phyloP scores from a whole-genome alignment of 495 filamentous ascomycete genomes.

The Annulohypoxylon stygium region DNA sequence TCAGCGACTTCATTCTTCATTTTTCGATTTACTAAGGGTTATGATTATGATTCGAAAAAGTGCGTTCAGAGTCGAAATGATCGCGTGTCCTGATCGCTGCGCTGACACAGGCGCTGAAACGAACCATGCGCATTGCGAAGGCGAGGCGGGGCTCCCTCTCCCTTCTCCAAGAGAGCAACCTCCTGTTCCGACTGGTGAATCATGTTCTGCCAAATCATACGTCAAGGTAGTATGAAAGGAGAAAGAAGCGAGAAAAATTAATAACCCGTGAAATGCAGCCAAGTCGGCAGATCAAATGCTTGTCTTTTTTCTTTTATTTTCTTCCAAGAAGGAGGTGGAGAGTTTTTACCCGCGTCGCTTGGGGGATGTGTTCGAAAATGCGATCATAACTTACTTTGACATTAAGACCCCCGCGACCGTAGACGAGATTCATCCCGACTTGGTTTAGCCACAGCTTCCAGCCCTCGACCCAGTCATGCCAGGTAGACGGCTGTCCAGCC shows the following conservation, averaged over 20 bases:
- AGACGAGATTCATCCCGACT: slow-evolving; percentile 70
- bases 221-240: slow-evolving; percentile 13
- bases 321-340: slow-evolving; percentile 3
- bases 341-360: slow-evolving; percentile 16
- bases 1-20: slow-evolving; percentile 20
- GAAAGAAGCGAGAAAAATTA: background rate
- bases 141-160: slow-evolving; percentile 15
- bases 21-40: background rate
- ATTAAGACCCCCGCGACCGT: slow-evolving; percentile 74
- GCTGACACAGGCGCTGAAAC: slow-evolving; percentile 41
- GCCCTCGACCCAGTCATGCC: slow-evolving; percentile 67
- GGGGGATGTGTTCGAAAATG: background rate
- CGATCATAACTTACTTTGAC: slow-evolving; percentile 56
- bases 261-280: slow-evolving; percentile 19
- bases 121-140: slow-evolving; percentile 25
- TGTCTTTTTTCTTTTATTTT: slow-evolving; percentile 11
- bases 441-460: slow-evolving; percentile 73
- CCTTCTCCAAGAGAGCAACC: slow-evolving; percentile 13
- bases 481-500: slow-evolving; percentile 59
- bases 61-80: slow-evolving; percentile 12
- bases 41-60: background rate
- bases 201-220: slow-evolving; percentile 16
- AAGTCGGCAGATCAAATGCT: slow-evolving; percentile 41
- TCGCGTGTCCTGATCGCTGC: slow-evolving; percentile 29
- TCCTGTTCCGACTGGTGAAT: slow-evolving; percentile 32